A percentile compares a stretch with the other conserved stretches of the same genome.
These are phyloP conservation scores for Pythium phragmitis DNA, from an alignment of 352 stramenopile genomes.

Conservation along the genomic window DNA sequence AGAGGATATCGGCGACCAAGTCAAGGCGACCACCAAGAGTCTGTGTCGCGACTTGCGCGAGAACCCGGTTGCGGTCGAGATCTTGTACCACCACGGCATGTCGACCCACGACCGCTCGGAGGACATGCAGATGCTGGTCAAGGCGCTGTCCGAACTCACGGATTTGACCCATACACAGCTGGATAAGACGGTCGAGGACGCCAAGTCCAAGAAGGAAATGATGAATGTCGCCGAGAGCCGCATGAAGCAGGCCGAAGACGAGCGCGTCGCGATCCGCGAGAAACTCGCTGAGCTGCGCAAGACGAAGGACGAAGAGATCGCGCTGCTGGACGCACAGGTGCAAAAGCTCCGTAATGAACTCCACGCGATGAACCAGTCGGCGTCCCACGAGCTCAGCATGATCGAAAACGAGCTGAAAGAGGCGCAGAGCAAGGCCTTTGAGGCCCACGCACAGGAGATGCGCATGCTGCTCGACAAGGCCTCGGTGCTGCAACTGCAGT, in stretches of 20 bases:
- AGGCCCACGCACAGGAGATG: slow-evolving; percentile 81
- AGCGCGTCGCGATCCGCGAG: slow-evolving; percentile 68
- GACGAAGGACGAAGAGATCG: slow-evolving; percentile 82
- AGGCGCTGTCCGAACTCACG: slow-evolving; percentile 78
- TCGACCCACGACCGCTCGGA: slow-evolving; percentile 54
- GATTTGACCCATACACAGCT: slow-evolving; percentile 73
- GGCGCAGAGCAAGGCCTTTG: slow-evolving; percentile 64
- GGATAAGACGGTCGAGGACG: slow-evolving; percentile 85
- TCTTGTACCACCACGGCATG: slow-evolving; percentile 70
- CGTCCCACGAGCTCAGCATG: slow-evolving; percentile 69
- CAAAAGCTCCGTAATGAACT: slow-evolving; percentile 82
- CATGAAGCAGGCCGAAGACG: slow-evolving; percentile 82
- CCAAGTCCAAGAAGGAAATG: slow-evolving; percentile 80
- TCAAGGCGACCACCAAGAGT: slow-evolving; percentile 57
- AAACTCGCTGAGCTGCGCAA: slow-evolving; percentile 77
- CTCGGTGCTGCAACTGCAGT: slow-evolving; percentile 46
- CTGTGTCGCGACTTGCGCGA: slow-evolving; percentile 76
- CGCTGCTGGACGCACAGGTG: slow-evolving; percentile 74
- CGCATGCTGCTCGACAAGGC: slow-evolving; percentile 61
- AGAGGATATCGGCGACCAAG: slow-evolving; percentile 78
- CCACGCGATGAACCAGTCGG: slow-evolving; percentile 67
- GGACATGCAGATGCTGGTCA: slow-evolving; percentile 72
- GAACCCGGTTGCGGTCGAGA: slow-evolving; percentile 66
- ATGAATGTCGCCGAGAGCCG: slow-evolving; percentile 74
- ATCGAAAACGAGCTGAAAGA: slow-evolving; percentile 80